These are phyloP conservation scores for Xanthoconium purpureum DNA, from an alignment of 768 basidiomycete species.

Conservation along the genomic window DNA sequence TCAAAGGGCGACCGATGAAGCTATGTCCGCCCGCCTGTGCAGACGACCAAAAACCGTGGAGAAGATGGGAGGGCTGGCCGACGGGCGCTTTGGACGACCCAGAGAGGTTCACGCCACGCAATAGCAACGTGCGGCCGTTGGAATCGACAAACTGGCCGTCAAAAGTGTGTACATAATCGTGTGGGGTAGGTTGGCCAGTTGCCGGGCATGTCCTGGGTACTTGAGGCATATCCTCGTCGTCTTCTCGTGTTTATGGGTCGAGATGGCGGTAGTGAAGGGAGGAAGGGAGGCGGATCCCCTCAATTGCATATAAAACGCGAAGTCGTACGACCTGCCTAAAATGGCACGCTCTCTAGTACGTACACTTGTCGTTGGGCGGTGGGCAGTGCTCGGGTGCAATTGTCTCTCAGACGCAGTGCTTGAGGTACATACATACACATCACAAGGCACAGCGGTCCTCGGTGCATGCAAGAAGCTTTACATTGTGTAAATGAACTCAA, in stretches of 20 bases:
- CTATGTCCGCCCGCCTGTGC: conserved; percentile 66
- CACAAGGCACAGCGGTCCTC: neutral
- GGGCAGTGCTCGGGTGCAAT: neutral
- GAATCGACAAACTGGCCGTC: conserved; percentile 71
- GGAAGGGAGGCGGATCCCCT: neutral
- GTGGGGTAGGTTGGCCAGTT: conserved; percentile 13
- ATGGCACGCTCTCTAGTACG: neutral
- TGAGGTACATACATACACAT: conserved; percentile 2
- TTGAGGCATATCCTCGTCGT: conserved; percentile 20
- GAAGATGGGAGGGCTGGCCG: conserved; percentile 60
- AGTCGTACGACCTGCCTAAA: conserved; percentile 26
- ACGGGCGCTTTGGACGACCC: conserved; percentile 85
- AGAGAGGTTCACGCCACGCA: conserved; percentile 94
- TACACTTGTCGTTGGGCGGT: neutral
- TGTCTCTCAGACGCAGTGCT: neutral
- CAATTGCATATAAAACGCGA: neutral
- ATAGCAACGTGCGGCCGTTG: conserved; percentile 69
- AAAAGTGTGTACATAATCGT: conserved; percentile 58
- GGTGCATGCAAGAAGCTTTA: neutral
- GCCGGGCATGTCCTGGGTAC: conserved; percentile 18
- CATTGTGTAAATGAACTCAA: neutral
- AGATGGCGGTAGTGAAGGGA: neutral
- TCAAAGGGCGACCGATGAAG: conserved; percentile 77
- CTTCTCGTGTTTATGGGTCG: neutral
- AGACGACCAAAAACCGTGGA: conserved; percentile 78